A percentile compares a stretch with the other conserved stretches of the same genome.
Conservation (phyloP, 2,329 filamentous ascomycete genomes). For the Chaetothyriales sp. region DNA sequence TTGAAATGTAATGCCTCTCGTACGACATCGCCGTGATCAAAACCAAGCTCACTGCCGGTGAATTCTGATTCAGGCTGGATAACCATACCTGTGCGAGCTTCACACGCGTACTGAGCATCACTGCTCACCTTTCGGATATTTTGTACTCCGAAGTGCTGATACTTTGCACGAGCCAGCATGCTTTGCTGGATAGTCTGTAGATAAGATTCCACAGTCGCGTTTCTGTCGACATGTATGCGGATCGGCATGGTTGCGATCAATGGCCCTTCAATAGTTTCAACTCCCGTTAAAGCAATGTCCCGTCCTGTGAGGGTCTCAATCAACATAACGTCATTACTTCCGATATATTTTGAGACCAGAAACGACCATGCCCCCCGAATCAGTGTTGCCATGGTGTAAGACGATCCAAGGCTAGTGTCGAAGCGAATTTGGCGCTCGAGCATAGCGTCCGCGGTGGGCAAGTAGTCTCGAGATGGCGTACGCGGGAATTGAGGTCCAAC, state of each 20-base stretch:
- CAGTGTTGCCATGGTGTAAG: slow-evolving; percentile 34
- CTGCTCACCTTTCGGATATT: slow-evolving; percentile 41
- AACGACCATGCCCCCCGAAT: slow-evolving; percentile 38
- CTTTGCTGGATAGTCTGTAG: slow-evolving; percentile 44
- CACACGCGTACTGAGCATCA: slow-evolving; percentile 31
- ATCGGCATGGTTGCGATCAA: slow-evolving; percentile 31
- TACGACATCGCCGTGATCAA: slow-evolving; percentile 34
- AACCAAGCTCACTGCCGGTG: slow-evolving; percentile 25
- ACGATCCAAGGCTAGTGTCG: slow-evolving; percentile 12
- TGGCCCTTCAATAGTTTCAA: slow-evolving; percentile 38
- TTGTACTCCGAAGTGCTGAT: slow-evolving; percentile 50
- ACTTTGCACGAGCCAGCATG: slow-evolving; percentile 44
- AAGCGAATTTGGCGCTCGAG: slow-evolving; percentile 31
- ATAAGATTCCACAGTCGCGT: slow-evolving; percentile 33
- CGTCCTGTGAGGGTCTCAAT: slow-evolving; percentile 39
- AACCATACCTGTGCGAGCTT: slow-evolving; percentile 34
- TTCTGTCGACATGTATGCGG: slow-evolving; percentile 28
- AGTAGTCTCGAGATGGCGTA: slow-evolving; percentile 35
- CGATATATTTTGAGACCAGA: slow-evolving; percentile 32
- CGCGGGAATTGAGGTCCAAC: slow-evolving; percentile 37
- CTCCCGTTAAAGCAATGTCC: slow-evolving; percentile 30
- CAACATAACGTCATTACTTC: slow-evolving; percentile 35
- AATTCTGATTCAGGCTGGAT: slow-evolving; percentile 29
- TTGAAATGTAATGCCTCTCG: slow-evolving; percentile 45
- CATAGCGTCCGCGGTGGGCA: slow-evolving; percentile 31